A percentile compares a stretch with the other conserved stretches of the same genome.
These are phyloP conservation scores for Fusarium guadeloupense DNA, from an alignment of 2,329 filamentous ascomycete species.

Conservation along the genomic window DNA sequence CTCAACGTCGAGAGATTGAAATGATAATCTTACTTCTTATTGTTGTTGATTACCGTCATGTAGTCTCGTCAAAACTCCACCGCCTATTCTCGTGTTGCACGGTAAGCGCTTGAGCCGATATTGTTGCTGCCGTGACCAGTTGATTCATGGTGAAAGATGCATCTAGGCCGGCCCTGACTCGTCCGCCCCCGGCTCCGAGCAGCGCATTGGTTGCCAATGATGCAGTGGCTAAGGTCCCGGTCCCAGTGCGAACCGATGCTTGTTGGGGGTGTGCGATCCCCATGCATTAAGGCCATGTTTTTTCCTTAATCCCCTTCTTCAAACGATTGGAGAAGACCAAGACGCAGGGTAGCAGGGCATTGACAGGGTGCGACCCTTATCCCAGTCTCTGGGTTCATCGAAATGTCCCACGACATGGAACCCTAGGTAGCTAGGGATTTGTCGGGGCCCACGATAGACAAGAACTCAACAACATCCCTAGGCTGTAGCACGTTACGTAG, in stretches of 20 bases:
- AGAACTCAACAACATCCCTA: slow-evolving; percentile 3
- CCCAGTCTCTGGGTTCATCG: slow-evolving; percentile 18
- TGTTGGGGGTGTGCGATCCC: slow-evolving; percentile 40
- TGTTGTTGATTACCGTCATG: not conserved
- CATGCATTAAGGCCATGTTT: slow-evolving; percentile 33
- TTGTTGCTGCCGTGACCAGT: slow-evolving; percentile 7
- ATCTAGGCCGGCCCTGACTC: slow-evolving; percentile 38
- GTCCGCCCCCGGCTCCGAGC: slow-evolving; percentile 17
- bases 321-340: slow-evolving; percentile 31
- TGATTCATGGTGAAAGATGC: slow-evolving; percentile 34
- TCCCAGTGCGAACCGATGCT: slow-evolving; percentile 33
- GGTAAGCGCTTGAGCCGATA: slow-evolving; percentile 36
- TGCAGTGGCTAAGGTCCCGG: slow-evolving; percentile 35
- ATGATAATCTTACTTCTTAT: not conserved
- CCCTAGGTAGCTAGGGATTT: slow-evolving; percentile 30
- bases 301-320: slow-evolving; percentile 15
- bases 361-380: slow-evolving; percentile 20
- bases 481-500: slow-evolving; percentile 31
- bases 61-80: slow-evolving; percentile 21
- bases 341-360: slow-evolving; percentile 31
- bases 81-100: slow-evolving; percentile 27
- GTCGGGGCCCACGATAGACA: slow-evolving; percentile 6
- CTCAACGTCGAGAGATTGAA: slow-evolving; percentile 9
- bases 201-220: slow-evolving; percentile 35
- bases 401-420: slow-evolving; percentile 28